Evolutionary conservation across 225 moss, liverwort and hornwort species (phyloP).

Genomic region (Pleurozium schreberi): DNA sequence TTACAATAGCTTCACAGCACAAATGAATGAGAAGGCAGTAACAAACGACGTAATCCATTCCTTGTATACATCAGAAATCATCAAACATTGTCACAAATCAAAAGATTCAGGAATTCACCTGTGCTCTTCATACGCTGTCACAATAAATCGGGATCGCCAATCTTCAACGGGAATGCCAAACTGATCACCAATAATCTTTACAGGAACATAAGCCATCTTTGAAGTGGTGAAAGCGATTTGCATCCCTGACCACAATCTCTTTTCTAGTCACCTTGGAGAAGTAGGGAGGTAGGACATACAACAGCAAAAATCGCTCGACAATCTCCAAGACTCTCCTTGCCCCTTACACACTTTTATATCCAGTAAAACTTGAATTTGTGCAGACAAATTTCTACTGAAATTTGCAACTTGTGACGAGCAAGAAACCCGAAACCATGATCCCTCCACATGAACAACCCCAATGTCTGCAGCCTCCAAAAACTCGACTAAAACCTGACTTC

Average conservation of each 20-base stretch:
- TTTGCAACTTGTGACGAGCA: background rate
- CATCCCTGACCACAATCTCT: background rate
- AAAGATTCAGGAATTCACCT: background rate
- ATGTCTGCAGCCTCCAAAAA: background rate
- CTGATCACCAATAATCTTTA: background rate
- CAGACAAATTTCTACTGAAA: background rate
- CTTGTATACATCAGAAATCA: background rate
- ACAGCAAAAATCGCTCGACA: background rate
- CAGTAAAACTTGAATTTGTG: background rate
- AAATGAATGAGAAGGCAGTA: no score
- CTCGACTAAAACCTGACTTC: background rate
- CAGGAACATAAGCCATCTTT: background rate
- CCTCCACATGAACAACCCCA: background rate
- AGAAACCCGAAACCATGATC: background rate
- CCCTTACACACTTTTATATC: background rate
- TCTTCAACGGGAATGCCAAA: background rate
- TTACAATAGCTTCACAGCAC: background rate
- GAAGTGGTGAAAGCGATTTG: background rate
- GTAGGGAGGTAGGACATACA: background rate
- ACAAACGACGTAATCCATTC: background rate
- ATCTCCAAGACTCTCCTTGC: background rate
- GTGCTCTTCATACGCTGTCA: background rate
- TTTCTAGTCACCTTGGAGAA: background rate
- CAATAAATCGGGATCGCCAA: background rate
- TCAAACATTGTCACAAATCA: background rate